These are phyloP conservation scores for Hypoxylon sp. DNA, from an alignment of 2,329 filamentous ascomycete genomes.

Conservation along the genomic window DNA sequence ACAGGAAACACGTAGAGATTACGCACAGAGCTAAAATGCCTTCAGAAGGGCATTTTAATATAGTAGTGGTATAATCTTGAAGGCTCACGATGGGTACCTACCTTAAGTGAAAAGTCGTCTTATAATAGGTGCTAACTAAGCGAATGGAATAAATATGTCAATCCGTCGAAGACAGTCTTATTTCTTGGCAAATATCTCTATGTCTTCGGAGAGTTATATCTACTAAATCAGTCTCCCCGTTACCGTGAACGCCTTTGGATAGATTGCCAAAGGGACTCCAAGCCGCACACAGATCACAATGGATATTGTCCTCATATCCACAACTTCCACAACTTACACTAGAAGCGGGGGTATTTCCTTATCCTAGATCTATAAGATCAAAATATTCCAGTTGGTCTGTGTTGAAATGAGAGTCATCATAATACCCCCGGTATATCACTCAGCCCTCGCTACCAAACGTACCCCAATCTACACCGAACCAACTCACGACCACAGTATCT, in stretches of 20 bases:
- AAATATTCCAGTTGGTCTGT: neutral
- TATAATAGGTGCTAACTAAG: neutral
- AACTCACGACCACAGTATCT: neutral
- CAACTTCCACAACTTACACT: neutral
- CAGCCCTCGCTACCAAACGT: neutral
- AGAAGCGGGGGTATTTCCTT: neutral
- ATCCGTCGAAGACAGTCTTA: neutral
- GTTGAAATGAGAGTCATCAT: neutral
- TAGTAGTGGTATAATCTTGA: neutral
- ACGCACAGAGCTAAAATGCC: neutral
- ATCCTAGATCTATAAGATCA: neutral
- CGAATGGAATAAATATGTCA: neutral
- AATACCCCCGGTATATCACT: neutral
- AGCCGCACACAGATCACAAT: neutral
- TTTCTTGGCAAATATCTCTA: neutral
- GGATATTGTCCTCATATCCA: neutral
- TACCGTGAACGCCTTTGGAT: neutral
- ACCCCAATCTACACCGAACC: neutral
- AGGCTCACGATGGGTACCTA: neutral
- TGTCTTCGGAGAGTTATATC: neutral
- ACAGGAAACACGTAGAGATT: neutral
- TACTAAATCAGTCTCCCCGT: neutral
- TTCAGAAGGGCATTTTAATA: neutral
- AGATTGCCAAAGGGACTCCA: neutral
- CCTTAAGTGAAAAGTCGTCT: neutral